Base-by-base conservation (phyloP, 2,329 filamentous ascomycete species). In the Pseudocercospora macadamiae region DNA sequence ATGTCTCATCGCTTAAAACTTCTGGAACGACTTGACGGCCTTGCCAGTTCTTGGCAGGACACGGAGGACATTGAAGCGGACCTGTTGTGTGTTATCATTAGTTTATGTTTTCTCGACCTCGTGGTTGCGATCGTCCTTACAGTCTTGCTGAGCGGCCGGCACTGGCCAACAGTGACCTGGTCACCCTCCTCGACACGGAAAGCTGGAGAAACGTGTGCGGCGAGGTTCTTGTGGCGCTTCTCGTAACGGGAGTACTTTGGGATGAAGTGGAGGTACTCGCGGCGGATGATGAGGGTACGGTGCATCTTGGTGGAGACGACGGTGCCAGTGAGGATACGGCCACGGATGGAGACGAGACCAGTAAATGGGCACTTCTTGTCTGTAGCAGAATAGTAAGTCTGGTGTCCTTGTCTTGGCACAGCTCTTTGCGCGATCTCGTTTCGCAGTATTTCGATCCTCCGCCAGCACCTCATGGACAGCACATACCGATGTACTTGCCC, bases 301-400 rank as follows among this genome's bases (percentile, higher is more conserved):
- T 99, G 95, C 95, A 99, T 99, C 91, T 99, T 99, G 83, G 95
- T 99, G 75, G 93, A 97, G 78, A 97, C 90, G 77, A 99, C 95
- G 79, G 92, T 97, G 77, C 95, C 95, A 79, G 93, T 97, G 72
- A 99, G 86, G 87, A 99, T 99, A 93, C 95, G 93, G 82, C 95
- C 95, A 85, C 95, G 95, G 86, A 99, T 99, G 71, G 95, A 97
- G 80, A 99, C 93, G 80, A 93, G 86, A 80, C 96, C 96, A 74
- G 92, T 96, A 89, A 99, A 99, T 73, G 95, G 95, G 90, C 95
- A 99, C 88, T 99, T 99, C 91, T 99, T 99, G 89, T 99, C 95
- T 96, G 77, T 75, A 23, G 25, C 48, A 55, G 16, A 57, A 28
- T 51, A 37, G 54, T 63, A 32, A 66, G 61, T 62, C 49, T 55